phyloP scores from a whole-genome alignment of 1,139 yeast species.

The Debaryomyces sp. region DNA sequence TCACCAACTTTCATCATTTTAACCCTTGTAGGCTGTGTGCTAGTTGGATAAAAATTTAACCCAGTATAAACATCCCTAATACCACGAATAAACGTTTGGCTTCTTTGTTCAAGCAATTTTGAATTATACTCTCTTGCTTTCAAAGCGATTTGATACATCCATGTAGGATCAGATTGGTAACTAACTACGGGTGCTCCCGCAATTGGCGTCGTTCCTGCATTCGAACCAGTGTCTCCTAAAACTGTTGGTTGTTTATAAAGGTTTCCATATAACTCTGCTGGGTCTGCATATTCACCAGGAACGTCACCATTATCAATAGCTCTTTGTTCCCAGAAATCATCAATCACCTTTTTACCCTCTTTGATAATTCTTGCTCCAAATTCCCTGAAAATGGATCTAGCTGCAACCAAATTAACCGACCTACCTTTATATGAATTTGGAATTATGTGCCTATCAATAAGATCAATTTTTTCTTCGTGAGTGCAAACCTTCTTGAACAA shows the following conservation, averaged over 20 bases:
- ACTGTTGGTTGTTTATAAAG: conserved; percentile 20
- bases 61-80: conserved; percentile 84
- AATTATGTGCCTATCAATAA: conserved; percentile 78
- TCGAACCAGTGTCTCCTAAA: conserved; percentile 19
- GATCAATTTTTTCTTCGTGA: conserved; percentile 79
- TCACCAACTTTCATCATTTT: conserved; percentile 22
- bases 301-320: conserved; percentile 72
- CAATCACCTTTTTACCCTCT: conserved; percentile 79
- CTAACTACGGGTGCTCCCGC: conserved; percentile 44
- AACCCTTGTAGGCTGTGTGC: conserved; percentile 68
- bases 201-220: conserved; percentile 34
- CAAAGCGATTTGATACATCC: conserved; percentile 85
- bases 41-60: conserved; percentile 67
- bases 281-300: conserved; percentile 84
- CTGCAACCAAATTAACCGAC: conserved; percentile 86
- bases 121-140: conserved; percentile 74
- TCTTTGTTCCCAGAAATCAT: conserved; percentile 85
- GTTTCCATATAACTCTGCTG: conserved; percentile 49
- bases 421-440: conserved; percentile 93
- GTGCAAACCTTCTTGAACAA: conserved; percentile 75
- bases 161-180: conserved; percentile 67
- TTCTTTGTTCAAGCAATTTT: conserved; percentile 60
- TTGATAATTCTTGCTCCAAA: conserved; percentile 86
- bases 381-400: conserved; percentile 88
- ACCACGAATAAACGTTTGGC: conserved; percentile 57